Conservation (phyloP, 2,329 filamentous ascomycete genomes). For the Cytospora chrysosperma region DNA sequence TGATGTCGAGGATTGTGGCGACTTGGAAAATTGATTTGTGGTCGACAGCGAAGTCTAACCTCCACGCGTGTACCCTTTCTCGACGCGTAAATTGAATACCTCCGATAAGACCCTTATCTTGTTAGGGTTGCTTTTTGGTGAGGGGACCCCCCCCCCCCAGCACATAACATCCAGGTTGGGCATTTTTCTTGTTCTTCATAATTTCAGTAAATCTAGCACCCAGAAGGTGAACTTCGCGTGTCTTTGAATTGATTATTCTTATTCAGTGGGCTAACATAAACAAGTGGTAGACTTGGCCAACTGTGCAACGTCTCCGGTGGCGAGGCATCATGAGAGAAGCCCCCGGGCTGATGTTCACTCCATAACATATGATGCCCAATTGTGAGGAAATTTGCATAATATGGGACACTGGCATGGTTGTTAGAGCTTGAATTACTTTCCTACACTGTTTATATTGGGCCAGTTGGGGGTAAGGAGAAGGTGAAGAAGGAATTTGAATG, state of each 20-base stretch:
- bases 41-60: neutral
- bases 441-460: neutral
- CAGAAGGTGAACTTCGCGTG: too few relatives aligned
- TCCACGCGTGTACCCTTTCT: neutral
- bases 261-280: too few relatives aligned
- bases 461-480: neutral
- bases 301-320: too few relatives aligned
- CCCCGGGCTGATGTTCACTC: neutral
- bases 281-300: too few relatives aligned
- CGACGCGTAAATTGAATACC: conserved; percentile 21
- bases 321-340: neutral
- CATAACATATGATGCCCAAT: neutral
- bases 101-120: conserved; percentile 22
- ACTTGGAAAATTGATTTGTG: neutral
- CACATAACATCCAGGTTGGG: too few relatives aligned
- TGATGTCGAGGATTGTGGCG: neutral
- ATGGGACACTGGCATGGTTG: neutral
- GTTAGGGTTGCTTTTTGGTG: too few relatives aligned
- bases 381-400: neutral
- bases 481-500: too few relatives aligned
- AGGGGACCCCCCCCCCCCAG: neutral
- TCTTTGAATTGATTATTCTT: too few relatives aligned
- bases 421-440: neutral
- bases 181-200: too few relatives aligned
- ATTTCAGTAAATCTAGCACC: too few relatives aligned